Percentiles rank a stretch among this genome's conserved stretches.
Evolutionary conservation across 148 eudicot species (phyloP).

Genomic region (Diospyros kaki): DNA sequence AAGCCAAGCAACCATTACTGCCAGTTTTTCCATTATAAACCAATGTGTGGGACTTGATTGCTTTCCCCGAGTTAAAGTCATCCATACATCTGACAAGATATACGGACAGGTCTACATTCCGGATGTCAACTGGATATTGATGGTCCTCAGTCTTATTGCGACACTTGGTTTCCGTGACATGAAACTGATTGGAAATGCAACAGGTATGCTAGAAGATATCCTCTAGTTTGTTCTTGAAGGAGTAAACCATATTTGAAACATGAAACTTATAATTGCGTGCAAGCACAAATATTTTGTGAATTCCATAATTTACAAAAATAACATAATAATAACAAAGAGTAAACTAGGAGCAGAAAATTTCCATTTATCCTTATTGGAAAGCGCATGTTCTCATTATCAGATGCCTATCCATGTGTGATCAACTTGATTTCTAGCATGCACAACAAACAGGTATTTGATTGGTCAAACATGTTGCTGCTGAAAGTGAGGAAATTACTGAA

Average conservation of each 20-base stretch:
- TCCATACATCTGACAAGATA: constrained; percentile 65
- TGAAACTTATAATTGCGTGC: too few species aligned
- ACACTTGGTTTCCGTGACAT: constrained; percentile 74
- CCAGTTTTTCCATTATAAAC: constrained; percentile 63
- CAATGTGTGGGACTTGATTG: constrained; percentile 59
- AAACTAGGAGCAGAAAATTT: too few species aligned
- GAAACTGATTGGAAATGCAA: constrained; percentile 80
- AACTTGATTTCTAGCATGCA: background rate
- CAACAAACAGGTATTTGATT: background rate
- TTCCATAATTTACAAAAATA: too few species aligned
- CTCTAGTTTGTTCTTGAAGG: too few species aligned
- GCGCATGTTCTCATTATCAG: too few species aligned
- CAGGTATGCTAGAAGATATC: background rate
- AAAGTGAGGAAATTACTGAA: background rate
- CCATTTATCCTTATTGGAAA: too few species aligned
- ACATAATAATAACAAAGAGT: too few species aligned
- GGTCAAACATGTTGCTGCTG: background rate
- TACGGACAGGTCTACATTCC: constrained; percentile 86
- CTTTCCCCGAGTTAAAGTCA: constrained; percentile 64
- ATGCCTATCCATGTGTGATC: background rate
- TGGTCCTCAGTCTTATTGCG: constrained; percentile 74
- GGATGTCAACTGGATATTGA: constrained; percentile 79
- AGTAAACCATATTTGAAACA: too few species aligned
- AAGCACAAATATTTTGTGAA: too few species aligned
- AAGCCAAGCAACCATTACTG: constrained; percentile 60